Conservation (phyloP, 305 asterid genomes). For the Fraxinus sp. region DNA sequence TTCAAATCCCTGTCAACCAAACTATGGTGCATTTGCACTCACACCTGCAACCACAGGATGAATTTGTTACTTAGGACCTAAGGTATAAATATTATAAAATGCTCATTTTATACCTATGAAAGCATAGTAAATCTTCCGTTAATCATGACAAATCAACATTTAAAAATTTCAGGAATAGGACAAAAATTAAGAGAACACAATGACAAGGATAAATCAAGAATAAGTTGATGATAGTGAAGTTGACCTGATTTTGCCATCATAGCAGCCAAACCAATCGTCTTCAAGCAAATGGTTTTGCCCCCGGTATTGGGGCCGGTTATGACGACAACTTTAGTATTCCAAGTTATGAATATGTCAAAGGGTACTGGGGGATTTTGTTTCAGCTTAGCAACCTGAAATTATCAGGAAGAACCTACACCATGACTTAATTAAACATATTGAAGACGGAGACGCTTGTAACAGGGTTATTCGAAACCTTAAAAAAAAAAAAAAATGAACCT, state of each 20-base stretch:
- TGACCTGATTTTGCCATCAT: constrained; percentile 99
- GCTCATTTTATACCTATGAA: constrained; percentile 3
- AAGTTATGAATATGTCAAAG: constrained; percentile 62
- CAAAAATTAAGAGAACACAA: constrained; percentile 15
- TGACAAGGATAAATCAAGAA: constrained; percentile 9
- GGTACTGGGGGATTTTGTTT: constrained; percentile 84
- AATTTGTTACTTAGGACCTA: constrained; percentile 2
- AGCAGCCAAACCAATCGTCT: constrained; percentile 94
- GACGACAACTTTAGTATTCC: constrained; percentile 65
- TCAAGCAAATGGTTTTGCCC: constrained; percentile 95
- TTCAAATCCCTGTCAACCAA: background rate
- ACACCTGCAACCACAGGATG: constrained; percentile 7
- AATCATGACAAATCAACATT: constrained; percentile 2
- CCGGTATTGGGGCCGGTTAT: constrained; percentile 99
- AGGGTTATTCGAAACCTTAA: background rate
- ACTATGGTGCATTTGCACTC: background rate
- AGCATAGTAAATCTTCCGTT: constrained; percentile 9
- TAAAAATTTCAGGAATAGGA: constrained; percentile 8
- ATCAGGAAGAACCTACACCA: constrained; percentile 17
- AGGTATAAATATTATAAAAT: background rate
- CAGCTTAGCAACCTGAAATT: constrained; percentile 66
- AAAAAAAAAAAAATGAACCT: constrained; percentile 39
- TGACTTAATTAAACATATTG: background rate
- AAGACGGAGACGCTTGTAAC: constrained; percentile 14
- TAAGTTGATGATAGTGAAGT: constrained; percentile 7